Percentiles rank a stretch among this genome's conserved stretches.
These are phyloP conservation scores for Hydrangea macrophylla DNA, from an alignment of 148 eudicot species.

Conservation along the genomic window DNA sequence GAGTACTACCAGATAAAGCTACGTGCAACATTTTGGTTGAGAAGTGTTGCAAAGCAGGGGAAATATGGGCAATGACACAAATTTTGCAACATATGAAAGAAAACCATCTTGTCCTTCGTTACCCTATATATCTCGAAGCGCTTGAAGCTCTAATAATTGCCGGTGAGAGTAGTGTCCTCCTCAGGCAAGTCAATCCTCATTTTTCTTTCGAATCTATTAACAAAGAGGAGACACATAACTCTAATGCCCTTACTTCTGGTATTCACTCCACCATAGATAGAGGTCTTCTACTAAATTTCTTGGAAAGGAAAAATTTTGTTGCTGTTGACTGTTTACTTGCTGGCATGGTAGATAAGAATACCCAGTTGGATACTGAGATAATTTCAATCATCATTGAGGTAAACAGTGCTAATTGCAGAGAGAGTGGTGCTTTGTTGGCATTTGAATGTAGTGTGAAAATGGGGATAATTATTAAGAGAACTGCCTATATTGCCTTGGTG, in stretches of 20 bases:
- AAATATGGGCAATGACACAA: slow-evolving; percentile 46
- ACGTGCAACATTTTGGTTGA: slow-evolving; percentile 79
- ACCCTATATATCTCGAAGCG: slow-evolving; percentile 57
- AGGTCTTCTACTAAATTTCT: slow-evolving; percentile 38
- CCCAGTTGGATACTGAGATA: slow-evolving; percentile 33
- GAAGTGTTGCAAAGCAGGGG: slow-evolving; percentile 52
- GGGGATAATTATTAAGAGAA: slow-evolving; percentile 38
- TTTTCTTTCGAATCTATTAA: slow-evolving; percentile 25
- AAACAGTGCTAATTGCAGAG: slow-evolving; percentile 40
- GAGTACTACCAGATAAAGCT: slow-evolving; percentile 80
- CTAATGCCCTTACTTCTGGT: slow-evolving; percentile 13
- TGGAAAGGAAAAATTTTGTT: slow-evolving; percentile 47
- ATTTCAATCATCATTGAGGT: slow-evolving; percentile 50
- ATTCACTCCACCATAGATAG: slow-evolving; percentile 28
- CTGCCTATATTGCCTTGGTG: slow-evolving; percentile 55
- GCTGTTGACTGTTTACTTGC: slow-evolving; percentile 49
- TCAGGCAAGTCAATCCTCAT: slow-evolving; percentile 71
- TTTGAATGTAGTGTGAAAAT: slow-evolving; percentile 46
- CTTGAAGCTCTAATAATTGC: slow-evolving; percentile 44
- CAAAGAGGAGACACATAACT: slow-evolving; percentile 13
- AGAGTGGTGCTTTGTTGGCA: slow-evolving; percentile 46
- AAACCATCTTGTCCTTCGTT: slow-evolving; percentile 61
- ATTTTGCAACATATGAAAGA: slow-evolving; percentile 77
- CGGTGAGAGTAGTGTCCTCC: slow-evolving; percentile 55
- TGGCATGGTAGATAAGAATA: slow-evolving; percentile 33